Percentiles rank a stretch among this genome's conserved stretches.
These are phyloP conservation scores for Acanthamoeba triangularis DNA, from an alignment of 208 protist genomes.

Conservation along the genomic window DNA sequence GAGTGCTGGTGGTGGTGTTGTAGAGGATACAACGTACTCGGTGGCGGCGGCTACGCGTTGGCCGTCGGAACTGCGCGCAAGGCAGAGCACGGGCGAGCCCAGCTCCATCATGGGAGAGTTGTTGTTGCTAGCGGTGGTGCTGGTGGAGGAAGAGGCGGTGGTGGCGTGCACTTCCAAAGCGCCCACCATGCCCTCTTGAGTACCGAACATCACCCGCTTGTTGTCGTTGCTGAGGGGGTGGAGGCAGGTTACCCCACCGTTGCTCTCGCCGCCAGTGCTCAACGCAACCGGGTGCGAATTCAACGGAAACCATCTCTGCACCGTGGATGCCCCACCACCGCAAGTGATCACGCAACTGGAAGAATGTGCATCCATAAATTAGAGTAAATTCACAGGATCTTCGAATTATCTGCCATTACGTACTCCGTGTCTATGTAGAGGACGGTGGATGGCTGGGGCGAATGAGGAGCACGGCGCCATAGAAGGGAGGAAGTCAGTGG, in stretches of 20 bases:
- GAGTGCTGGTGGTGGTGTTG: not conserved
- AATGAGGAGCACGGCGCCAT: constrained; percentile 1
- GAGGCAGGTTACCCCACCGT: not conserved
- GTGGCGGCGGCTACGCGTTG: constrained; percentile 1
- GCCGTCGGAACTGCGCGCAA: not conserved
- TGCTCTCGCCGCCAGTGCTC: not conserved
- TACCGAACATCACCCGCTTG: not conserved
- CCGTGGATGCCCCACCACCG: not conserved
- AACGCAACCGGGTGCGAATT: not conserved
- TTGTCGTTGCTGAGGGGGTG: not conserved
- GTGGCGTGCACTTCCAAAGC: constrained; percentile 30
- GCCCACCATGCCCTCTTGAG: constrained; percentile 5
- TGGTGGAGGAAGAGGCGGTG: not conserved
- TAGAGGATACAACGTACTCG: not conserved
- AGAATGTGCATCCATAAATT: not conserved
- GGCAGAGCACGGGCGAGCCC: not conserved
- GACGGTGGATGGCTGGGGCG: not conserved
- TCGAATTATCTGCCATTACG: not conserved
- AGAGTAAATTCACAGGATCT: too few relatives aligned
- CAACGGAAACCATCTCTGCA: constrained; percentile 27
- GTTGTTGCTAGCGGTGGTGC: not conserved
- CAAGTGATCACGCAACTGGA: constrained; percentile 1
- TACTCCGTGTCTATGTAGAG: constrained; percentile 1
- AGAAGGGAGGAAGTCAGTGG: not conserved
- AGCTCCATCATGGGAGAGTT: not conserved